Evolutionary conservation across 2,329 filamentous ascomycete species (phyloP).

Genomic region (Epichloe glyceriae): DNA sequence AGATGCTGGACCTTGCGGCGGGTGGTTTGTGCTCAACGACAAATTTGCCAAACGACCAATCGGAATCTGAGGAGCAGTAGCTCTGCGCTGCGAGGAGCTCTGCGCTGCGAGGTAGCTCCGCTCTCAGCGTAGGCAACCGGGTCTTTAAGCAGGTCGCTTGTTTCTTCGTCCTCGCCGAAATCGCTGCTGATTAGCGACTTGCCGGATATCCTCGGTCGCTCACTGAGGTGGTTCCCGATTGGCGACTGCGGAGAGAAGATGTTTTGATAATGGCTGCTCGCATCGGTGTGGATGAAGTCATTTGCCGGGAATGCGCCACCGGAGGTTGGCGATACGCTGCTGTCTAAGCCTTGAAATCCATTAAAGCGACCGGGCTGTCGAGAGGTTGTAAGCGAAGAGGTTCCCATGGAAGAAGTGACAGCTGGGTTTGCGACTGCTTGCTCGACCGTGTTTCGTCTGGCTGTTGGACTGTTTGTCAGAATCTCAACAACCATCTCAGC

Average conservation of each 20-base stretch:
- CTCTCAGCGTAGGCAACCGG: constrained; percentile 61
- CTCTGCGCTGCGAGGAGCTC: constrained; percentile 49
- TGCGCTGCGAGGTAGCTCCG: constrained; percentile 34
- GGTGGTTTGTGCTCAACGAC: constrained; percentile 54
- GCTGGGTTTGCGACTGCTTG: constrained; percentile 11
- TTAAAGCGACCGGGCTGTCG: constrained; percentile 49
- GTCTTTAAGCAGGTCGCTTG: constrained; percentile 57
- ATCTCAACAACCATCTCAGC: constrained; percentile 46
- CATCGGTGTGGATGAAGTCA: constrained; percentile 47
- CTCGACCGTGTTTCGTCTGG: constrained; percentile 16
- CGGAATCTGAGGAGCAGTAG: constrained; percentile 60
- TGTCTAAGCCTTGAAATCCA: constrained; percentile 49
- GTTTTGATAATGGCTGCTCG: constrained; percentile 41
- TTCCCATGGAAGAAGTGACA: constrained; percentile 26
- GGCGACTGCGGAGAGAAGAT: constrained; percentile 64
- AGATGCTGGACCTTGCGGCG: constrained; percentile 36
- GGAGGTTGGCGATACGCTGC: constrained; percentile 43
- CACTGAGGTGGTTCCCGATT: constrained; percentile 55
- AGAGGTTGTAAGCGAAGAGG: constrained; percentile 27
- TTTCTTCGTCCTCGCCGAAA: constrained; percentile 52
- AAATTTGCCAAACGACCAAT: constrained; percentile 55
- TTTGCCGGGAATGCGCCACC: constrained; percentile 37
- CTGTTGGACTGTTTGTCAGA: constrained; percentile 27
- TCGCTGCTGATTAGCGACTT: constrained; percentile 64
- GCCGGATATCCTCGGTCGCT: constrained; percentile 46